A percentile compares a stretch with the other conserved stretches of the same genome.
Conservation (phyloP, 495 filamentous ascomycete species). For the Podospora australis region DNA sequence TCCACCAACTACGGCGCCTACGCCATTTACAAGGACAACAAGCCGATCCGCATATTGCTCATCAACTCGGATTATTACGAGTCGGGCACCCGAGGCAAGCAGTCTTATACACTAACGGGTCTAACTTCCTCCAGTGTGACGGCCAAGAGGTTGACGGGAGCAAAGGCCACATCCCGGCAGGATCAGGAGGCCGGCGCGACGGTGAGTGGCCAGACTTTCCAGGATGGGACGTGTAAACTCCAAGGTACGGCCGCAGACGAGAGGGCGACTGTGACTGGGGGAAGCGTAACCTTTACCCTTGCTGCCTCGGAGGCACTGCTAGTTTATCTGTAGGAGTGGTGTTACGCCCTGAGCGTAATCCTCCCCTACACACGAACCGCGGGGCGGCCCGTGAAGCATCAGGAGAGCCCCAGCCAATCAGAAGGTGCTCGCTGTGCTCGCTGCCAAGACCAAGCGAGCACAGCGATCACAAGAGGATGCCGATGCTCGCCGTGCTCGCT, state of each 20-base stretch:
- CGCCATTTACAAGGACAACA: constrained; percentile 38
- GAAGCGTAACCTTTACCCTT: constrained; percentile 41
- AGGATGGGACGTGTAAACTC: constrained; percentile 45
- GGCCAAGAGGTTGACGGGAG: constrained; percentile 50
- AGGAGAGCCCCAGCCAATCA: too few species aligned
- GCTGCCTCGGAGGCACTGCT: constrained; percentile 50
- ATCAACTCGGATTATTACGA: constrained; percentile 56
- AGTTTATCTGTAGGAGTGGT: constrained; percentile 47
- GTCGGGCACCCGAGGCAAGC: constrained; percentile 37
- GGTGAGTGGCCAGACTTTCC: constrained; percentile 50
- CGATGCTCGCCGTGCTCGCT: too few species aligned
- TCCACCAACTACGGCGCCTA: constrained; percentile 47
- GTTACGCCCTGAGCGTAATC: too few species aligned
- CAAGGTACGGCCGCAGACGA: constrained; percentile 40
- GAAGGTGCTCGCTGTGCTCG: too few species aligned
- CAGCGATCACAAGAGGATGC: too few species aligned
- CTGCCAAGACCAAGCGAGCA: too few species aligned
- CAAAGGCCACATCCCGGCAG: constrained; percentile 41
- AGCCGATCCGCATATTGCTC: constrained; percentile 40
- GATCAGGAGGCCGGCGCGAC: constrained; percentile 42
- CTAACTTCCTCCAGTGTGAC: constrained; percentile 31
- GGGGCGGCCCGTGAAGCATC: too few species aligned
- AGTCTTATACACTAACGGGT: constrained; percentile 43
- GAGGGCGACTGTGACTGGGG: constrained; percentile 31
- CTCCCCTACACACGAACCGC: too few species aligned